These are phyloP conservation scores for Lactarius tabidus DNA, from an alignment of 768 basidiomycete species.

Conservation along the genomic window DNA sequence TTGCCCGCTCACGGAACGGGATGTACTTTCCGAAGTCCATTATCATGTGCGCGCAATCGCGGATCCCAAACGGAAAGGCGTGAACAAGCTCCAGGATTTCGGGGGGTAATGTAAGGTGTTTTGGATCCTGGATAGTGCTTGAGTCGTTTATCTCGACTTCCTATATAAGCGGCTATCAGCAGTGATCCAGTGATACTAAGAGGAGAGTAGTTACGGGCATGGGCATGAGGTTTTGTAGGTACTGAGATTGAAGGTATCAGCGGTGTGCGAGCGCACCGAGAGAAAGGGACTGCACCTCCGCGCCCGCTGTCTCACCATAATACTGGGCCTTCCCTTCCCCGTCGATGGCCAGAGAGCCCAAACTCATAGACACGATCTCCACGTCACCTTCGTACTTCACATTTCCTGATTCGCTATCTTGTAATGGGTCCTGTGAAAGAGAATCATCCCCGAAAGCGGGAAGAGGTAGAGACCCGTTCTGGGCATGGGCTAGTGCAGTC, in stretches of 20 bases:
- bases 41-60: slow-evolving; percentile 38
- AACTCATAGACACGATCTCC: slow-evolving; percentile 35
- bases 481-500: slow-evolving; percentile 35
- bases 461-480: slow-evolving; percentile 25
- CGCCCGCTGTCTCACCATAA: slow-evolving; percentile 46
- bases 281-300: slow-evolving; percentile 40
- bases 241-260: slow-evolving; percentile 21
- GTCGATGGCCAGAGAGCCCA: slow-evolving; percentile 50
- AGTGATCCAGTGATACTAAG: neutral
- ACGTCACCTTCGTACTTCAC: slow-evolving; percentile 27
- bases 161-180: slow-evolving; percentile 2
- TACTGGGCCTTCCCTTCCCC: slow-evolving; percentile 47
- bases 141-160: slow-evolving; percentile 7
- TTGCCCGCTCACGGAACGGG: slow-evolving; percentile 38
- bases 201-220: slow-evolving; percentile 13
- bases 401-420: slow-evolving; percentile 2
- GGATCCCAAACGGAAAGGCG: slow-evolving; percentile 48
- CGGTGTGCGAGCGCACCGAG: neutral
- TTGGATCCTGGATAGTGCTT: slow-evolving; percentile 23
- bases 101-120: slow-evolving; percentile 37
- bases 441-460: slow-evolving; percentile 23
- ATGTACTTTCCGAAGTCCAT: slow-evolving; percentile 39
- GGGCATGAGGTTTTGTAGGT: slow-evolving; percentile 27
- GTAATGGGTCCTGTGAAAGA: neutral
- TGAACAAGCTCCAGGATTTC: slow-evolving; percentile 44